Base-by-base conservation (phyloP, 2,329 filamentous ascomycete genomes). In the Aspergillus bombycis region DNA sequence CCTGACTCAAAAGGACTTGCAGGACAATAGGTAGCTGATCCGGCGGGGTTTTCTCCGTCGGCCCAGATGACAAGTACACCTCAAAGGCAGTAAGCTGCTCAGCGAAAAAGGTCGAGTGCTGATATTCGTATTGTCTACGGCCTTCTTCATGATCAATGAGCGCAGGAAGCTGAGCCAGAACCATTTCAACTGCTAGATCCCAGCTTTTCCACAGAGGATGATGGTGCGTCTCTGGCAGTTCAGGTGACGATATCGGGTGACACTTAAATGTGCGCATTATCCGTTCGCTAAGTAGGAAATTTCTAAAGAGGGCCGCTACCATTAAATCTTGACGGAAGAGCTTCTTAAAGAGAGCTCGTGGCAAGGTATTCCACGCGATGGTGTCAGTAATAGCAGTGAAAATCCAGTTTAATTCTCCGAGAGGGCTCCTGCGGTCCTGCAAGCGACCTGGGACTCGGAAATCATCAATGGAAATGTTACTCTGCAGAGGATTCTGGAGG, bases 371-470 rank as follows among this genome's bases (percentile, higher is more conserved):
- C 95, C 95, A 99, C 0, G 95, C 95, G 72, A 99, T 99, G 1
- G 94, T 98, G 76, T 99, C 95, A 0, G 95, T 99, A 68, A 99
- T 98, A 60, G 95, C 95, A 0, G 95, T 99, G 75, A 99, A 98
- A 41, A 99, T 99, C 95, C 95, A 99, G 74, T 99, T 99, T 16
- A 99, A 83, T 80, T 99, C 95, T 66, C 95, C 95, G 38, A 99
- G 85, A 10, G 95, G 95, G 57, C 95, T 98, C 73, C 95, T 86
- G 64, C 95, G 87, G 79, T 99, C 95, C 74, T 97, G 94, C 48
- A 98, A 86, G 66, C 93, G 89, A 38, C 95, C 95, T 3, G 94
- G 94, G 21, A 99, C 90, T 77, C 93, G 91, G 48, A 94, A 94
- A 70, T 94, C 88, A 65, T 95, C 92, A 4, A 94, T 87, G 2